phyloP scores from a whole-genome alignment of 768 basidiomycete genomes.

The Rhizopogon vulgaris region DNA sequence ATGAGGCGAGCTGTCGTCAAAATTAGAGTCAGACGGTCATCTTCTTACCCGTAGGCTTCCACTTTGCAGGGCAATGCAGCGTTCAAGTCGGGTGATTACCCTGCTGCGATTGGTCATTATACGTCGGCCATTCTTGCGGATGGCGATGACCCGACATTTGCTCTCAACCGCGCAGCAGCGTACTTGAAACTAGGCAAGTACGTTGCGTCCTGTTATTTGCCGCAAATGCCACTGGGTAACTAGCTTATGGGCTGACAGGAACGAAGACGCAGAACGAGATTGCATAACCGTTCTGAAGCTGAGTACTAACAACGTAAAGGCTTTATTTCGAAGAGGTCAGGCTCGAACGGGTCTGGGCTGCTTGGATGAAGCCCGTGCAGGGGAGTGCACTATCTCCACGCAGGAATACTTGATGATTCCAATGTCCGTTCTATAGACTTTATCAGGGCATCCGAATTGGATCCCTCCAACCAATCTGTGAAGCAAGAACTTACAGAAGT shows the following conservation, averaged over 20 bases:
- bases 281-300: conserved; percentile 60
- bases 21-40: background rate
- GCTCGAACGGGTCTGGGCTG: conserved; percentile 55
- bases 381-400: conserved; percentile 22
- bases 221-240: background rate
- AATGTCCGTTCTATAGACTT: conserved; percentile 44
- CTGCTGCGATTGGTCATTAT: conserved; percentile 80
- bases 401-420: background rate
- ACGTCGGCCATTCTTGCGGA: conserved; percentile 74
- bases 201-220: conserved; percentile 28
- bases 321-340: conserved; percentile 71
- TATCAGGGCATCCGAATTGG: conserved; percentile 46
- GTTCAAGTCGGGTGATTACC: conserved; percentile 78
- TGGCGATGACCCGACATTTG: conserved; percentile 64
- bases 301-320: conserved; percentile 64
- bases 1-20: conserved; percentile 15
- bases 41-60: background rate
- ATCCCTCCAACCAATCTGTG: conserved; percentile 59
- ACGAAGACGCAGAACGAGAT: conserved; percentile 77
- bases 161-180: conserved; percentile 84
- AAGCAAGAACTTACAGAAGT: conserved; percentile 58
- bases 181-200: conserved; percentile 95
- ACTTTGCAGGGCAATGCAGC: conserved; percentile 71
- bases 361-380: conserved; percentile 53
- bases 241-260: conserved; percentile 33